phyloP scores from a whole-genome alignment of 2,329 filamentous ascomycete genomes.

The Knufia fluminis region DNA sequence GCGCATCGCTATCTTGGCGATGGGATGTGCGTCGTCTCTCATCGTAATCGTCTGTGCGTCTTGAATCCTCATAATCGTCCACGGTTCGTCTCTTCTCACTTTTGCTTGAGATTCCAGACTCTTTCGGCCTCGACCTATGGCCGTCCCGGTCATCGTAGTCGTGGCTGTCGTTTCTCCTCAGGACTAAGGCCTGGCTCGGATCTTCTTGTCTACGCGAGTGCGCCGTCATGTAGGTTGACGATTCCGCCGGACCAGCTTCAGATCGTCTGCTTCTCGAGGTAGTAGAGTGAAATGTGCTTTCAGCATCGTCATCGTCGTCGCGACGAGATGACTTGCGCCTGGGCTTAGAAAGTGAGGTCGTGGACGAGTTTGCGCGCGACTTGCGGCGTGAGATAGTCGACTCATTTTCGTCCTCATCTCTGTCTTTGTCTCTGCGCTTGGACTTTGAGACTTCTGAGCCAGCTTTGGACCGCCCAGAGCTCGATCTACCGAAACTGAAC shows the following conservation, averaged over 20 bases:
- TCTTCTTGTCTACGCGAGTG: neutral
- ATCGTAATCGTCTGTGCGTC: neutral
- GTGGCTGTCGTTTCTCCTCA: neutral
- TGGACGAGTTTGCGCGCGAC: constrained; percentile 11
- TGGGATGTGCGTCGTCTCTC: constrained; percentile 17
- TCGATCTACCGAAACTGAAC: constrained; percentile 16
- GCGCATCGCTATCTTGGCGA: constrained; percentile 7
- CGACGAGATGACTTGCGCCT: constrained; percentile 13
- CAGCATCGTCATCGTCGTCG: constrained; percentile 10
- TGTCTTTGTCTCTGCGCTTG: constrained; percentile 11
- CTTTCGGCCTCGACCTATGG: constrained; percentile 5
- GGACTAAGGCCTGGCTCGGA: neutral
- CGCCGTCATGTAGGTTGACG: constrained; percentile 3
- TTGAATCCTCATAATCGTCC: constrained; percentile 12
- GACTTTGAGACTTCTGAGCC: constrained; percentile 17
- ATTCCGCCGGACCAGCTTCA: constrained; percentile 1
- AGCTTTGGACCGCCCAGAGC: constrained; percentile 17
- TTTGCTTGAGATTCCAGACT: constrained; percentile 18
- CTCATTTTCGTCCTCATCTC: constrained; percentile 10
- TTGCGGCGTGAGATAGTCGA: constrained; percentile 2
- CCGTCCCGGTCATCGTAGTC: neutral
- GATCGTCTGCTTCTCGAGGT: neutral
- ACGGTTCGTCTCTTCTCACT: constrained; percentile 13
- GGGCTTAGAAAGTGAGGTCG: constrained; percentile 14
- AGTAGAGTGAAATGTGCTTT: neutral